Percentiles rank a stretch among this genome's conserved stretches.
Conservation (phyloP, 306 rosid genomes). For the Elaeagnus macrophylla region DNA sequence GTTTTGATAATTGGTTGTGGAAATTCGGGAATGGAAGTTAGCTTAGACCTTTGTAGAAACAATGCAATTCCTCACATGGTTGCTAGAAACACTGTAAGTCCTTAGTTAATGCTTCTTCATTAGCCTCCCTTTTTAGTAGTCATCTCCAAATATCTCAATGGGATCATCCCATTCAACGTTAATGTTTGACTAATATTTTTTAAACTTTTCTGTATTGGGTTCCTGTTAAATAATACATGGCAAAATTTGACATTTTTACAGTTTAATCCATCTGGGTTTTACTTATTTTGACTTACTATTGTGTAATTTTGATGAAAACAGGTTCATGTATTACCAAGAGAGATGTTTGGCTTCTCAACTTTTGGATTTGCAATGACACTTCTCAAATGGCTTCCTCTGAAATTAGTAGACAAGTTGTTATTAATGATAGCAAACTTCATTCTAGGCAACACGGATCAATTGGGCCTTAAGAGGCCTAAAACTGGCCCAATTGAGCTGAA, state of each 20-base stretch:
- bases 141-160: no score
- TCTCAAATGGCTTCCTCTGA: conserved; percentile 59
- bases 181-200: neutral
- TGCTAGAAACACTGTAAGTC: conserved; percentile 71
- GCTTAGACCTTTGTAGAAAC: conserved; percentile 80
- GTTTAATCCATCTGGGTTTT: neutral
- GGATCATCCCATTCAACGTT: no score
- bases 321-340: conserved; percentile 92
- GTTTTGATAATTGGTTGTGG: conserved; percentile 91
- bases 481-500: conserved; percentile 86
- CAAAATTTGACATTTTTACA: no score
- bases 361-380: conserved; percentile 73
- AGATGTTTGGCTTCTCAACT: conserved; percentile 77
- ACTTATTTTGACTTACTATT: neutral
- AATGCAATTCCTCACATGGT: conserved; percentile 74
- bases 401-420: conserved; percentile 60
- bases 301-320: conserved; percentile 17
- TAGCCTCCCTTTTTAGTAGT: no score
- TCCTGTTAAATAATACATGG: neutral
- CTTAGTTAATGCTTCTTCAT: no score
- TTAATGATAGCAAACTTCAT: conserved; percentile 33
- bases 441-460: conserved; percentile 62
- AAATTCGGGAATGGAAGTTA: conserved; percentile 98
- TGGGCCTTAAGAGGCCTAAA: conserved; percentile 81
- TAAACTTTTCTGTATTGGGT: conserved; percentile 3